Percentiles rank a stretch among this genome's conserved stretches.
Conservation (phyloP, 805 yeast species). For the Candida vaughaniae region DNA sequence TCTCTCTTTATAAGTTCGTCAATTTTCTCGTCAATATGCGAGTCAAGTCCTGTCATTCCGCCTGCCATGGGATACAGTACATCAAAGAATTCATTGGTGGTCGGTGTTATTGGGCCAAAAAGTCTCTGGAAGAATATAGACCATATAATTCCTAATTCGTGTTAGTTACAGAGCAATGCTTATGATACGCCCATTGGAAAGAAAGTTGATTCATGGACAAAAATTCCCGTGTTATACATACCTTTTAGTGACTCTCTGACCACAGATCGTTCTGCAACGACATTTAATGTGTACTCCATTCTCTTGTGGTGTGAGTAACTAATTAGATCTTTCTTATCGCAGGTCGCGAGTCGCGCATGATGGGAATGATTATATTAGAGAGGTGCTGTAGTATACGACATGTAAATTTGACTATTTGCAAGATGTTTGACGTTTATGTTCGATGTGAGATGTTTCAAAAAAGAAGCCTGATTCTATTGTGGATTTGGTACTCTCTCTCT, state of each 20-base stretch:
- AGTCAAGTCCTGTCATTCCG: slow-evolving; percentile 49
- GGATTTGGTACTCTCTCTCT: no score
- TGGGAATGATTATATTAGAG: no score
- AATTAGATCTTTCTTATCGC: slow-evolving; percentile 2
- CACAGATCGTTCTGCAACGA: slow-evolving; percentile 53
- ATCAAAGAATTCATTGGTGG: slow-evolving; percentile 53
- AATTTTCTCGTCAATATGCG: slow-evolving; percentile 36
- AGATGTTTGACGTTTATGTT: no score
- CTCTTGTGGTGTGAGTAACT: background rate
- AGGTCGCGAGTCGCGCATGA: background rate
- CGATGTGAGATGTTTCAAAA: no score
- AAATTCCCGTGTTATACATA: slow-evolving; percentile 27
- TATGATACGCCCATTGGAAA: background rate
- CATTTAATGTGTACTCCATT: slow-evolving; percentile 48
- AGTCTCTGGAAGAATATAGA: slow-evolving; percentile 67
- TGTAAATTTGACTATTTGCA: no score
- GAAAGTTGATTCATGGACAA: no score
- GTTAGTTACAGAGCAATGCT: background rate
- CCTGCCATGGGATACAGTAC: slow-evolving; percentile 57
- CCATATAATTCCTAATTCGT: slow-evolving; percentile 52
- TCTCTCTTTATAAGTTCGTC: slow-evolving; percentile 29
- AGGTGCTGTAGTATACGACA: no score
- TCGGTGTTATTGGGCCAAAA: slow-evolving; percentile 63
- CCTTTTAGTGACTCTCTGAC: slow-evolving; percentile 56
- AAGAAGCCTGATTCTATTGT: no score